A percentile compares a stretch with the other conserved stretches of the same genome.
Conservation (phyloP, 345 rosid species). For the Cardiospermum halicacabum region DNA sequence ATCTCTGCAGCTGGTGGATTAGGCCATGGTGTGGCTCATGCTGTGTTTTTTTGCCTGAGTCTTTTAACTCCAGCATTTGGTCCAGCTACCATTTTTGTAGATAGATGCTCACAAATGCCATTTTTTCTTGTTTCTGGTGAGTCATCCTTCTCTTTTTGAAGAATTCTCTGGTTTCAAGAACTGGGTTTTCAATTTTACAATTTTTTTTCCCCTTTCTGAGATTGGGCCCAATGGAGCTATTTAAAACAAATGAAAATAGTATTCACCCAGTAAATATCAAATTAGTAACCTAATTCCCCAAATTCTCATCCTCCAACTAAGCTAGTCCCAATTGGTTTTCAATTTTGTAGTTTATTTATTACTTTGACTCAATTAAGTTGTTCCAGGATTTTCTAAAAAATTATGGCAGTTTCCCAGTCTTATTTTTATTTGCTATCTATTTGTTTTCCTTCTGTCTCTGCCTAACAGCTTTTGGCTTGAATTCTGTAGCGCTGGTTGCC, state of each 20-base stretch:
- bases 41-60: constrained; percentile 93
- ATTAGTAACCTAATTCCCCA: too few relatives aligned
- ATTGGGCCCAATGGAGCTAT: too few relatives aligned
- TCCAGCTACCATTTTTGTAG: constrained; percentile 81
- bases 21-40: constrained; percentile 99
- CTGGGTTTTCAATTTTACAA: background rate
- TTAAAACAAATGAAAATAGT: too few relatives aligned
- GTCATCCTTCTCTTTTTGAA: constrained; percentile 19
- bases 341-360: background rate
- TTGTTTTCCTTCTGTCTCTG: background rate
- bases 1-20: constrained; percentile 93
- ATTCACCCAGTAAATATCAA: too few relatives aligned
- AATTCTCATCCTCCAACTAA: too few relatives aligned
- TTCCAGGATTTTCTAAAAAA: constrained; percentile 10
- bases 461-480: constrained; percentile 18
- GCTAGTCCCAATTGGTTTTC: too few relatives aligned
- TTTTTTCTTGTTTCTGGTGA: constrained; percentile 93
- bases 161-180: background rate
- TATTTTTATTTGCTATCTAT: background rate
- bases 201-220: too few relatives aligned
- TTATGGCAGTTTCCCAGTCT: constrained; percentile 4
- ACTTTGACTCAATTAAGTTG: background rate
- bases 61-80: constrained; percentile 94
- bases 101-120: constrained; percentile 72
- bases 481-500: constrained; percentile 71